A percentile compares a stretch with the other conserved stretches of the same genome.
phyloP scores from a whole-genome alignment of 441 rosid genomes.

The Lagerstroemia fauriei region DNA sequence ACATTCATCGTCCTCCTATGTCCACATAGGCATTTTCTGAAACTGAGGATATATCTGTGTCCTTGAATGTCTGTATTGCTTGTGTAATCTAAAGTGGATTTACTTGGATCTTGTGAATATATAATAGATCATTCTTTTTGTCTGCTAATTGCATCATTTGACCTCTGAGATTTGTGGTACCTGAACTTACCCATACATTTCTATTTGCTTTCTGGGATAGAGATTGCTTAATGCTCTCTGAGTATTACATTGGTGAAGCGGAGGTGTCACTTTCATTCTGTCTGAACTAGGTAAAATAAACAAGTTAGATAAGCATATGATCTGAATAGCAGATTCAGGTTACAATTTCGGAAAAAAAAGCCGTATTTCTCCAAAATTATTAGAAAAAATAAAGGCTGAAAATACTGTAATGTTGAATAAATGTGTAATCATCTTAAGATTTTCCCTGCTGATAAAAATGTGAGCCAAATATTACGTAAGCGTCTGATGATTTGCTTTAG shows the following conservation, averaged over 20 bases:
- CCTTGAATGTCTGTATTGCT: neutral
- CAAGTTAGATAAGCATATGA: neutral
- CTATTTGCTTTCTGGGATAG: neutral
- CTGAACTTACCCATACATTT: neutral
- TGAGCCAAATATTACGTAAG: too few species aligned
- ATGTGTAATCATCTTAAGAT: neutral
- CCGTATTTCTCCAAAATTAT: too few species aligned
- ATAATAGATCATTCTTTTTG: neutral
- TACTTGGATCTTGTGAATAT: neutral
- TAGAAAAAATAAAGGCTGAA: neutral
- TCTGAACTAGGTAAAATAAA: neutral
- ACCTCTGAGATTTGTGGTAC: neutral
- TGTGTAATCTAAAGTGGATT: neutral
- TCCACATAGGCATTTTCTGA: too few species aligned
- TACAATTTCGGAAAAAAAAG: neutral
- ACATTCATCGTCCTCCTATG: neutral
- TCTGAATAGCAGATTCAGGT: neutral
- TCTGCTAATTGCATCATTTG: neutral
- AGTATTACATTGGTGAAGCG: too few species aligned
- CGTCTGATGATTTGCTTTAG: neutral
- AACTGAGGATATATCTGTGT: neutral
- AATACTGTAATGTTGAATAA: neutral
- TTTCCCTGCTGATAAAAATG: neutral
- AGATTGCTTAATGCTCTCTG: neutral
- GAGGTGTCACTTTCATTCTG: neutral